These are phyloP conservation scores for Prunus padus DNA, from an alignment of 306 rosid species.

Conservation along the genomic window DNA sequence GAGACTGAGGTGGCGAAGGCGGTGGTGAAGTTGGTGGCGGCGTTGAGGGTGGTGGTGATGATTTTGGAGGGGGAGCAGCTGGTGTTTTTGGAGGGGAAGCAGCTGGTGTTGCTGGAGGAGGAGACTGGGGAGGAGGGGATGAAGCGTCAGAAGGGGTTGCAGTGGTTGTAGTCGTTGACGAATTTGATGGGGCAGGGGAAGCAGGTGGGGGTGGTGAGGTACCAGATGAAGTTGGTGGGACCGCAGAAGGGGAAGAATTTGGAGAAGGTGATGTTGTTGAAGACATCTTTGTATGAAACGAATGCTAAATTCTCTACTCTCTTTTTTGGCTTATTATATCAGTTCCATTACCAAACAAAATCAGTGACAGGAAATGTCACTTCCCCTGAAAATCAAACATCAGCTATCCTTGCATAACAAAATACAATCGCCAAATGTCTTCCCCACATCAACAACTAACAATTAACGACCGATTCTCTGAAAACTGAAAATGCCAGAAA, in stretches of 20 bases:
- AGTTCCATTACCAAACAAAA: conserved; percentile 32
- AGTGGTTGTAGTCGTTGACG: conserved; percentile 32
- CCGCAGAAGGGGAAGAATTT: conserved; percentile 59
- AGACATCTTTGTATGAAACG: conserved; percentile 48
- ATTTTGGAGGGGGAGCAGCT: conserved; percentile 23
- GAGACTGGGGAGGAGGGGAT: conserved; percentile 39
- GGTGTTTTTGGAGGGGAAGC: conserved; percentile 26
- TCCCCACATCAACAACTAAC: conserved; percentile 13
- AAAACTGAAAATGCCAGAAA: conserved; percentile 17
- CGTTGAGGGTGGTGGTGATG: conserved; percentile 40
- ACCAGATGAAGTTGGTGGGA: conserved; percentile 50
- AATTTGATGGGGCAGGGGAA: conserved; percentile 44
- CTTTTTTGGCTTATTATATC: conserved; percentile 8
- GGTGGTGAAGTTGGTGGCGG: conserved; percentile 45
- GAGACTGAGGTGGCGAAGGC: conserved; percentile 32
- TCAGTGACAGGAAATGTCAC: conserved; percentile 18
- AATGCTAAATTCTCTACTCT: conserved; percentile 25
- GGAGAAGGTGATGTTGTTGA: conserved; percentile 62
- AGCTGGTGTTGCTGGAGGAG: conserved; percentile 19
- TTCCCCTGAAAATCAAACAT: background rate
- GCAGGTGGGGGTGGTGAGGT: conserved; percentile 26
- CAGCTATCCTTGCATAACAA: conserved; percentile 26
- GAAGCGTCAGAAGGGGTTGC: conserved; percentile 32
- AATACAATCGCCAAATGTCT: conserved; percentile 18
- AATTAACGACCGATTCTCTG: conserved; percentile 6